A percentile compares a stretch with the other conserved stretches of the same genome.
phyloP scores from a whole-genome alignment of 2,329 filamentous ascomycete genomes.

The Cladosporium halotolerans region DNA sequence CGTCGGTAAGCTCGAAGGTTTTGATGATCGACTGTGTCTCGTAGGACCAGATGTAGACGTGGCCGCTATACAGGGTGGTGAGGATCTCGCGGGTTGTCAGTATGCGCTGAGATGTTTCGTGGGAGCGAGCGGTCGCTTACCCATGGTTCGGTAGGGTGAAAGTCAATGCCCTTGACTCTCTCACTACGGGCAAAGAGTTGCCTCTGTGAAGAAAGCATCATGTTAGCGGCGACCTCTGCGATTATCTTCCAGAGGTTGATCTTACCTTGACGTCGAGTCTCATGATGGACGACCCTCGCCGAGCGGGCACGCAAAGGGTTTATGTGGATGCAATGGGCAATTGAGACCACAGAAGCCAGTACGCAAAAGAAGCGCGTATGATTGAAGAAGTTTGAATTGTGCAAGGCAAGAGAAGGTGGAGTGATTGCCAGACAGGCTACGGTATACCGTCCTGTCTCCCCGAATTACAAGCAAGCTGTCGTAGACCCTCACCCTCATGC shows the following conservation, averaged over 20 bases:
- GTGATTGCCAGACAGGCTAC: too few species aligned
- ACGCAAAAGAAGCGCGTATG: too few species aligned
- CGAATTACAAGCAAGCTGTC: too few species aligned
- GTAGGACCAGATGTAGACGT: constrained; percentile 99
- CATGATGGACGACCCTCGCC: constrained; percentile 35
- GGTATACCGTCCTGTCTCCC: too few species aligned
- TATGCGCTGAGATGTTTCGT: constrained; percentile 20
- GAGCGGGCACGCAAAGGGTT: constrained; percentile 10
- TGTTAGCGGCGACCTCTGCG: constrained; percentile 33
- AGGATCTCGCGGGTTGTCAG: constrained; percentile 49
- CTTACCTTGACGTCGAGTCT: constrained; percentile 56
- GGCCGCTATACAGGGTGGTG: constrained; percentile 93
- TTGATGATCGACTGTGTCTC: constrained; percentile 96
- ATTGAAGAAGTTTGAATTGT: too few species aligned
- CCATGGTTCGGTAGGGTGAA: constrained; percentile 95
- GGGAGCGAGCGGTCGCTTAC: constrained; percentile 40
- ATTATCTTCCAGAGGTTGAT: neutral
- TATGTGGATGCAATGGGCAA: constrained; percentile 3
- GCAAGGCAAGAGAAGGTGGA: too few species aligned
- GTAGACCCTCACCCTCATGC: too few species aligned
- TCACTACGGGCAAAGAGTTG: constrained; percentile 84
- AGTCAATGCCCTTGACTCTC: constrained; percentile 95
- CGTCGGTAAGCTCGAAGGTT: constrained; percentile 97
- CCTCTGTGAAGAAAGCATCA: constrained; percentile 50
- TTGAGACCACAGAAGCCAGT: neutral